Evolutionary conservation across 768 basidiomycete species (phyloP).

Genomic region (Leucosporidium creatinivorum): DNA sequence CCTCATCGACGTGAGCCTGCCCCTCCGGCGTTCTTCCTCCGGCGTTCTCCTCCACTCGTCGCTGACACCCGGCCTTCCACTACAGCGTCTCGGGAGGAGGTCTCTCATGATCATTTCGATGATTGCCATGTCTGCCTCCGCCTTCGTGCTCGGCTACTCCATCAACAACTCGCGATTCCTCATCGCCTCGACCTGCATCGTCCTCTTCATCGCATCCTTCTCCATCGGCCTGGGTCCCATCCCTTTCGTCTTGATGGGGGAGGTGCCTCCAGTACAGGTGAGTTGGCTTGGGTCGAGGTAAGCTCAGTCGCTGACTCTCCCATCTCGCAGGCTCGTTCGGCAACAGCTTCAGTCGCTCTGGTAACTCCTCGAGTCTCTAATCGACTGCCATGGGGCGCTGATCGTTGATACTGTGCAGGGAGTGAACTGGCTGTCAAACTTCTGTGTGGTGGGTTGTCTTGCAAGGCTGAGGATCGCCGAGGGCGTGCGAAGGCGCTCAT

Average conservation of each 20-base stretch:
- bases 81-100: slow-evolving; percentile 39
- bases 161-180: slow-evolving; percentile 37
- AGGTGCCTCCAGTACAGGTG: slow-evolving; percentile 73
- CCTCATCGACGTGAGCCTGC: slow-evolving; percentile 43
- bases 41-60: background rate
- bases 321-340: slow-evolving; percentile 37
- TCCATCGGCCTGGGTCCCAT: slow-evolving; percentile 84
- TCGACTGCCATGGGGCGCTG: background rate
- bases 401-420: slow-evolving; percentile 55
- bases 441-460: slow-evolving; percentile 55
- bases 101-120: slow-evolving; percentile 40
- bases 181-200: slow-evolving; percentile 38
- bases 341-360: slow-evolving; percentile 39
- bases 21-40: background rate
- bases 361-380: slow-evolving; percentile 30
- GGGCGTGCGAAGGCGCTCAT: too few relatives aligned
- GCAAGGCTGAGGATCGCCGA: too few relatives aligned
- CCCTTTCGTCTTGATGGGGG: slow-evolving; percentile 86
- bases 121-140: slow-evolving; percentile 38
- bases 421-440: slow-evolving; percentile 68
- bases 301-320: too few relatives aligned
- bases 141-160: slow-evolving; percentile 38
- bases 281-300: slow-evolving; percentile 38
- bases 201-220: slow-evolving; percentile 47
- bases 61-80: background rate